Conservation (phyloP, 1,284 basidiomycete species). For the Ganoderma lingzhi region DNA sequence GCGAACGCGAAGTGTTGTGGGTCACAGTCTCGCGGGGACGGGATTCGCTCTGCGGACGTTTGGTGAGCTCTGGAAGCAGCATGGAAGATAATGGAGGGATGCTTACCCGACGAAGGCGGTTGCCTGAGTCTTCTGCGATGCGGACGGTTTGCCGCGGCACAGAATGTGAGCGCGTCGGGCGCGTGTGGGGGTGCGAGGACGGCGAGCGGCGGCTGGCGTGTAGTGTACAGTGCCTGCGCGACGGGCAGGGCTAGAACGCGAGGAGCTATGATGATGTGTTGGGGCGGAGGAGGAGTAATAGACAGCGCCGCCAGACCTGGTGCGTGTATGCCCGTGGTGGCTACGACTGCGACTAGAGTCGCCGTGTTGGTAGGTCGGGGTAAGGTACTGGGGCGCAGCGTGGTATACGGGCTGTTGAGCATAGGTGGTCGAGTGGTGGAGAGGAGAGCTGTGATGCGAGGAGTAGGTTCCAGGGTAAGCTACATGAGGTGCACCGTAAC, state of each 20-base stretch:
- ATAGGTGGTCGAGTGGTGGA: constrained; percentile 25
- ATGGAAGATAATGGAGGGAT: not conserved
- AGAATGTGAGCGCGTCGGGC: constrained; percentile 32
- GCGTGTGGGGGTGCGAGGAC: constrained; percentile 15
- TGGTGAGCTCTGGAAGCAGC: not conserved
- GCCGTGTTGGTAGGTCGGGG: constrained; percentile 29
- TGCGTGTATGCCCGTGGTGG: constrained; percentile 28
- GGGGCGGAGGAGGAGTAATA: constrained; percentile 29
- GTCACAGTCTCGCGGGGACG: constrained; percentile 26
- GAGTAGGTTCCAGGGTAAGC: constrained; percentile 27
- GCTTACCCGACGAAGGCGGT: constrained; percentile 23
- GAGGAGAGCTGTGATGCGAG: constrained; percentile 27
- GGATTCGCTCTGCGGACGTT: constrained; percentile 25
- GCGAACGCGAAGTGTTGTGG: constrained; percentile 25
- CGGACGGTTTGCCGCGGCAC: constrained; percentile 29
- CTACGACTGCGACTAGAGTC: constrained; percentile 26
- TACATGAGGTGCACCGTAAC: constrained; percentile 16
- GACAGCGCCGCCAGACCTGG: constrained; percentile 25
- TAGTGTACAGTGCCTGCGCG: constrained; percentile 2
- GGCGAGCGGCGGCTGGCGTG: constrained; percentile 25
- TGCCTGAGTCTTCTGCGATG: constrained; percentile 20
- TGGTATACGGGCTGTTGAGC: constrained; percentile 26
- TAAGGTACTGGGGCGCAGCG: constrained; percentile 29
- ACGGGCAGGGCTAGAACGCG: constrained; percentile 15
- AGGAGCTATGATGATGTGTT: constrained; percentile 23